A percentile compares a stretch with the other conserved stretches of the same genome.
Evolutionary conservation across 2,329 filamentous ascomycete species (phyloP).

Genomic region (Cladobotryum mycophilum): DNA sequence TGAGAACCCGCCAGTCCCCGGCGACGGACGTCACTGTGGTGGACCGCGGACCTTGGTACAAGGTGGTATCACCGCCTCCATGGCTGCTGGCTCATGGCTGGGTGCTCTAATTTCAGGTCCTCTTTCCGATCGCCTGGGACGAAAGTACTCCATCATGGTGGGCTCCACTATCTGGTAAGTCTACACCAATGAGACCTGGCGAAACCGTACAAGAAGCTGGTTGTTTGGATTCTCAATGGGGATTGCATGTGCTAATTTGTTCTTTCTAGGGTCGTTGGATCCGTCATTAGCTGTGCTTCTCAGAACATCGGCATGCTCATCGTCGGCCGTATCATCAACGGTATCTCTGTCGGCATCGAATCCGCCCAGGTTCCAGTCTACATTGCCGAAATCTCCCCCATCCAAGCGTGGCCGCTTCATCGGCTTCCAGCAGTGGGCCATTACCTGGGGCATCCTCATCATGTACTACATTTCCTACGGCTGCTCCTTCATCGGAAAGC

Average conservation of each 20-base stretch:
- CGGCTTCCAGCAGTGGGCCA: slow-evolving; percentile 67
- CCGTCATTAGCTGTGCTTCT: slow-evolving; percentile 38
- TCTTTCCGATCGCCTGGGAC: slow-evolving; percentile 43
- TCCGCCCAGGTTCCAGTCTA: slow-evolving; percentile 67
- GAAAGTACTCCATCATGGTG: slow-evolving; percentile 45
- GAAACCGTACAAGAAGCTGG: not conserved
- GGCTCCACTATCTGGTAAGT: slow-evolving; percentile 46
- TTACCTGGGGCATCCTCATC: slow-evolving; percentile 60
- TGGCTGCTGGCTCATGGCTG: slow-evolving; percentile 46
- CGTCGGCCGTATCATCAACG: slow-evolving; percentile 56
- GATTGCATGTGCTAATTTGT: not conserved
- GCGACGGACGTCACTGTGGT: slow-evolving; percentile 22
- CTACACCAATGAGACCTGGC: not conserved
- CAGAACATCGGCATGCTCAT: slow-evolving; percentile 46
- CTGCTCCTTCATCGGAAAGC: slow-evolving; percentile 49
- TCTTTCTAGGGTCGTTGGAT: slow-evolving; percentile 39
- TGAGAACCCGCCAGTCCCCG: slow-evolving; percentile 25
- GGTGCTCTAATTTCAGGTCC: slow-evolving; percentile 43
- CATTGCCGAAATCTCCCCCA: slow-evolving; percentile 57
- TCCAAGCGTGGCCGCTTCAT: slow-evolving; percentile 59
- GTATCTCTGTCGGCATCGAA: slow-evolving; percentile 57
- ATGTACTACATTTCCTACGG: slow-evolving; percentile 66
- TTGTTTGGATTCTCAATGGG: too few relatives aligned
- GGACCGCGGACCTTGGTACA: slow-evolving; percentile 37
- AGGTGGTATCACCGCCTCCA: slow-evolving; percentile 46